Evolutionary conservation across 257 asterid genomes (phyloP).

Genomic region (Fraxinus excelsior): DNA sequence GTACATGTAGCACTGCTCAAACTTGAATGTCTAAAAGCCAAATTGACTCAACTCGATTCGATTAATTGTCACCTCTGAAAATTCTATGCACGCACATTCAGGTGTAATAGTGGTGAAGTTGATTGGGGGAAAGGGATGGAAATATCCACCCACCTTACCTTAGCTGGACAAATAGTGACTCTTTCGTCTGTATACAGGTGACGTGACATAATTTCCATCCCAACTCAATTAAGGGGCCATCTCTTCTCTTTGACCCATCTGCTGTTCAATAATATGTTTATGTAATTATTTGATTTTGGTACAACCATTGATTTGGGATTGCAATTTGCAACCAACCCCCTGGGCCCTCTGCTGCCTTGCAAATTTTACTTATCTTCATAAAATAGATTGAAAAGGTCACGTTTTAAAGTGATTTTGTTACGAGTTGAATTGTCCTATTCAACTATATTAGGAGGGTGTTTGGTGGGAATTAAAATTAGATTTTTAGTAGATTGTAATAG

Average conservation of each 20-base stretch:
- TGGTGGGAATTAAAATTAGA: too few species aligned
- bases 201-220: not conserved
- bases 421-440: too few species aligned
- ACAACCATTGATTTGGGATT: not conserved
- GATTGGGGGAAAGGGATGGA: not conserved
- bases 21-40: too few species aligned
- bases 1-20: too few species aligned
- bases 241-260: not conserved
- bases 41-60: too few species aligned
- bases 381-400: not conserved
- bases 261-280: not conserved
- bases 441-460: too few species aligned
- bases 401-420: too few species aligned
- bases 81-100: too few species aligned
- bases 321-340: not conserved
- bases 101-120: not conserved
- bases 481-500: too few species aligned
- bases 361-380: not conserved
- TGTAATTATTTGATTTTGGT: not conserved
- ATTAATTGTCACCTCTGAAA: too few species aligned
- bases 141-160: not conserved
- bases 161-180: slow-evolving; percentile 2
- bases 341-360: not conserved
- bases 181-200: not conserved
- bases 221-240: not conserved